These are phyloP conservation scores for Parmelia sp. DNA, from an alignment of 495 filamentous ascomycete genomes.

Conservation along the genomic window DNA sequence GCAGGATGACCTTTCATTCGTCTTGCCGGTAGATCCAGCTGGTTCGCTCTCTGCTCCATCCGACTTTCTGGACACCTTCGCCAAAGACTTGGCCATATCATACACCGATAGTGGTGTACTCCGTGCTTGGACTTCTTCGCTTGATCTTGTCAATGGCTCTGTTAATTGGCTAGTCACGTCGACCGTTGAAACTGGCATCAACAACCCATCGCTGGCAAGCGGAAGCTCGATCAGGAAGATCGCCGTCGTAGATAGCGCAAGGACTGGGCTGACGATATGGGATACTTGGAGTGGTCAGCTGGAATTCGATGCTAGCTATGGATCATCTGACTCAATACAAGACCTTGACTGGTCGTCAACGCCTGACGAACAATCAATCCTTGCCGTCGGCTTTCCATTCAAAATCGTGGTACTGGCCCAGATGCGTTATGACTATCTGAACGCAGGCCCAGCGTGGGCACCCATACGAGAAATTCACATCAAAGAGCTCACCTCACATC, in stretches of 20 bases:
- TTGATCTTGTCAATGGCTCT: conserved; percentile 48
- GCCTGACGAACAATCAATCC: conserved; percentile 81
- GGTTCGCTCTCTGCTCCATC: conserved; percentile 63
- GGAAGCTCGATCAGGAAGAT: conserved; percentile 83
- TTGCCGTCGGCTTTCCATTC: conserved; percentile 85
- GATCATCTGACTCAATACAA: conserved; percentile 64
- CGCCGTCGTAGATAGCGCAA: conserved; percentile 66
- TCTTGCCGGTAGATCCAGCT: conserved; percentile 85
- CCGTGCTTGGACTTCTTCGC: conserved; percentile 78
- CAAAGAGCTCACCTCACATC: conserved; percentile 76
- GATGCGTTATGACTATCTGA: conserved; percentile 88
- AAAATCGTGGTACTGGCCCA: conserved; percentile 80
- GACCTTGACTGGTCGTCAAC: conserved; percentile 96
- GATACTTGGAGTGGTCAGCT: conserved; percentile 75
- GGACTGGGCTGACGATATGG: conserved; percentile 86
- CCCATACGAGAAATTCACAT: conserved; percentile 76
- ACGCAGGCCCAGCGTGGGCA: conserved; percentile 86
- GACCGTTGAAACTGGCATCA: conserved; percentile 72
- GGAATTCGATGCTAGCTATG: conserved; percentile 72
- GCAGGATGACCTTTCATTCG: conserved; percentile 69
- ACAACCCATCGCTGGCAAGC: conserved; percentile 69
- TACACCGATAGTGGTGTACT: conserved; percentile 72
- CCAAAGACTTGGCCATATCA: conserved; percentile 80
- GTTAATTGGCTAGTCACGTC: conserved; percentile 83
- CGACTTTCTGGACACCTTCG: conserved; percentile 83